Base-by-base conservation (phyloP, 2,329 filamentous ascomycete genomes). In the Ophiostoma himal-ulmi region DNA sequence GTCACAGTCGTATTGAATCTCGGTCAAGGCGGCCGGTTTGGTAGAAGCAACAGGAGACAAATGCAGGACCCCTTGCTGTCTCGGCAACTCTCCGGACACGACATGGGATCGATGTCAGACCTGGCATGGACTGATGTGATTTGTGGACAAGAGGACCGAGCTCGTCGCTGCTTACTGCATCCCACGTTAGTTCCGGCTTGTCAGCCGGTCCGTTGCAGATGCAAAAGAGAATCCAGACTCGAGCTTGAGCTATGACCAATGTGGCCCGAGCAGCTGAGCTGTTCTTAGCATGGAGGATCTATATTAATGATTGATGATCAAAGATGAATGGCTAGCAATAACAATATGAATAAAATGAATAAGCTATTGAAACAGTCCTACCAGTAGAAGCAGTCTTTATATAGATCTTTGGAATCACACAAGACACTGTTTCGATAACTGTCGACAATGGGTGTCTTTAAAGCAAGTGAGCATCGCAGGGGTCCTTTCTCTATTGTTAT, bases 1-100 rank as follows among this genome's bases (percentile, higher is more conserved):
- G 22, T 57, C 52, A 57, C 52, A 62, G 57, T 62, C 57, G 57
- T 62, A 62, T 62, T 62, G 8, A 26, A 62, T 62, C 57, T 62
- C 57, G 57, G 57, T 26, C 26, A 62, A 22, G 5, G 13, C 14
- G 26, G 57, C 57, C 22, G 57, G 22, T 62, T 62, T 57, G 52
- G 52, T 48, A n/a, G 44, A 48, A 48, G 44, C 14, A 22, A 8
- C 8, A 57, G n/a, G 48, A n/a, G 52, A 22, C 52, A 26, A 57
- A 20, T 5, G 5, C 44, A 26, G 11, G 17, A 20, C 44, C 44
- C 44, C 44, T 48, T 48, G 44, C 44, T 48, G 57, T 30, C 57
- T 62, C 57, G 57, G 26, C 22, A 62, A 62, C 26, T 36, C 26
- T 62, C 57, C 57, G 57, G 57, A 62, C 57, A 57, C 52, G 52